Evolutionary conservation across 768 basidiomycete genomes (phyloP).

Genomic region (Lentinus tigrinus): DNA sequence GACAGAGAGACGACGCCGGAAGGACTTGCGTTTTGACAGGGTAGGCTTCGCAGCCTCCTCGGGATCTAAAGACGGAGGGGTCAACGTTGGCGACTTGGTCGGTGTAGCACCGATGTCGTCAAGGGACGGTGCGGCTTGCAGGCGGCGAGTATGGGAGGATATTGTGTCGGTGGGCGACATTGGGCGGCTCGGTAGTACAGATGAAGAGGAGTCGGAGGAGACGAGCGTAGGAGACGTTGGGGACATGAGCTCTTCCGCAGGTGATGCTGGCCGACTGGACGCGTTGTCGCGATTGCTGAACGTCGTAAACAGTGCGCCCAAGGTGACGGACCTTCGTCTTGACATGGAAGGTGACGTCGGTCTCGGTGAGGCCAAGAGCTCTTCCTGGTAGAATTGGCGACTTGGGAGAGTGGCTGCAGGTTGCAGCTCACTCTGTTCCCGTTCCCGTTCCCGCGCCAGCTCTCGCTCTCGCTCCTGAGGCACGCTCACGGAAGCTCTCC

Average conservation of each 20-base stretch:
- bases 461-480: background rate
- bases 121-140: conserved; percentile 19
- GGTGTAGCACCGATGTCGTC: conserved; percentile 18
- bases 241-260: conserved; percentile 9
- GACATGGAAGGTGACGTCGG: conserved; percentile 22
- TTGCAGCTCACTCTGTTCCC: background rate
- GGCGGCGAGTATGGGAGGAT: conserved; percentile 11
- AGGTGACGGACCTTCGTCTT: conserved; percentile 25
- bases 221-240: conserved; percentile 11
- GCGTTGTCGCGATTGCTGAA: conserved; percentile 16
- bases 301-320: conserved; percentile 29
- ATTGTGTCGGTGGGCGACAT: conserved; percentile 23
- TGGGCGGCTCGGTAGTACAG: conserved; percentile 14
- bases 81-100: background rate
- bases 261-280: conserved; percentile 9
- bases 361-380: conserved; percentile 1
- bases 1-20: conserved; percentile 32
- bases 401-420: background rate
- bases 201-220: conserved; percentile 2
- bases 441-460: background rate
- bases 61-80: background rate
- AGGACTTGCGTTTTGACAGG: conserved; percentile 26
- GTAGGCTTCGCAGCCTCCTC: conserved; percentile 15
- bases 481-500: conserved; percentile 10
- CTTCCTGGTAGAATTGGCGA: conserved; percentile 10